Base-by-base conservation (phyloP, 179 eudicot species). In the Beta macrorhiza region DNA sequence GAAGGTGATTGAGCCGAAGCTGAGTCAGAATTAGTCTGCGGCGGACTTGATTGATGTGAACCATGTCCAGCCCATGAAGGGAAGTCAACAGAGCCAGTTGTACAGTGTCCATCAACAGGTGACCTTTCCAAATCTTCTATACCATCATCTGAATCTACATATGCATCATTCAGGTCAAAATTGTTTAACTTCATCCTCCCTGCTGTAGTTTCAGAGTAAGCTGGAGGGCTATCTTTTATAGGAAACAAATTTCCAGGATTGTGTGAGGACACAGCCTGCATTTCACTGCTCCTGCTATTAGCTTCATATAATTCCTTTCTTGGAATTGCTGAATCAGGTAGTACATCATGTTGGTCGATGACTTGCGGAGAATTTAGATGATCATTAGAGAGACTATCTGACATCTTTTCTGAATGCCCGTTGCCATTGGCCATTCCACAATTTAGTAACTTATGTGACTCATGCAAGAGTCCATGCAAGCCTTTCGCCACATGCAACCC, bases 1-100 rank as follows among this genome's bases (percentile, higher is more conserved):
- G 98, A 91, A 78, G 92, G 95, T 73, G 97, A 94, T 58, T 76
- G 95, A 56, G 90, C 89, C 52, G 92, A 83, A 9, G 89, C 88
- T 25, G 95, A 90, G 76, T 88, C 95, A 76, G 98, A 92, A 82
- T 89, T 37, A 37, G 42, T 37, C 4, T 37, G 42, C 1, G 42
- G 42, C 4, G 42, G 42, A 37, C 42, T 37, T 37, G 42, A 37
- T 37, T 37, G 42, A 37, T 37, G 42, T 37, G 42, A 37, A 37
- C 2, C 42, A 37, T 37, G 42, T 37, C 42, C 42, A 37, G 42
- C 42, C 42, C 42, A 37, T 37, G 42, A 37, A 37, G 42, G 42
- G 42, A 37, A 37, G 1, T 37, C 42, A 37, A 37, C 42, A 37
- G 42, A 37, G 42, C 42, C 42, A 37, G 42, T 37, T 37, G 42